phyloP scores from a whole-genome alignment of 257 asterid species.

The Asclepias syriaca region DNA sequence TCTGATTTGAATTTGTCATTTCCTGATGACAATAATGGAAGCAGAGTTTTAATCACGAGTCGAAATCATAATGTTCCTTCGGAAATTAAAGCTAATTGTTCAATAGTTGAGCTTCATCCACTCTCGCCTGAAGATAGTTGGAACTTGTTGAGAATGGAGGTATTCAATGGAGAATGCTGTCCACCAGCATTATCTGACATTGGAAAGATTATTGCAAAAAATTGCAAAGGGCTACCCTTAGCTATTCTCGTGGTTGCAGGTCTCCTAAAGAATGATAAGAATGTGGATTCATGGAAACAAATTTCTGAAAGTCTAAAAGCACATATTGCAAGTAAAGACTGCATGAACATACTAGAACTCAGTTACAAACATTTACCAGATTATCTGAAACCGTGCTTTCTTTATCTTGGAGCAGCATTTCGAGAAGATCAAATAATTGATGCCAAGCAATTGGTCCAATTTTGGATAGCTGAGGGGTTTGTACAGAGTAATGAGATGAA shows the following conservation, averaged over 20 bases:
- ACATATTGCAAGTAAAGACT: background rate
- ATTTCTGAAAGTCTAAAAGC: constrained; percentile 1
- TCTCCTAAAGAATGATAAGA: background rate
- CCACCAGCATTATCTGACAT: background rate
- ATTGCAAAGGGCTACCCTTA: constrained; percentile 13
- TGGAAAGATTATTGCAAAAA: background rate
- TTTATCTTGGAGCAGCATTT: too few species aligned
- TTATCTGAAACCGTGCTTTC: too few species aligned
- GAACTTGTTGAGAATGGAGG: background rate
- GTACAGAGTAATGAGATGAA: too few species aligned
- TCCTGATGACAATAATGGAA: too few species aligned
- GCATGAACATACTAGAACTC: constrained; percentile 3
- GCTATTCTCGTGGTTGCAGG: background rate
- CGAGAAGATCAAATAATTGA: background rate
- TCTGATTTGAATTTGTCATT: background rate
- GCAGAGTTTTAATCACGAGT: constrained; percentile 2
- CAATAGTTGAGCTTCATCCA: too few species aligned
- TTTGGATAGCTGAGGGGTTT: constrained; percentile 7
- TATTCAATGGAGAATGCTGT: background rate
- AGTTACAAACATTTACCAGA: background rate
- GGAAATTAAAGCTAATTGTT: too few species aligned
- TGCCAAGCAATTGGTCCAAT: background rate
- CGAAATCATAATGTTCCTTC: too few species aligned
- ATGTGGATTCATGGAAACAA: background rate
- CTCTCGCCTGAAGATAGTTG: too few species aligned